These are phyloP conservation scores for Aureobasidium sp. DNA, from an alignment of 2,329 filamentous ascomycete genomes.

Conservation along the genomic window DNA sequence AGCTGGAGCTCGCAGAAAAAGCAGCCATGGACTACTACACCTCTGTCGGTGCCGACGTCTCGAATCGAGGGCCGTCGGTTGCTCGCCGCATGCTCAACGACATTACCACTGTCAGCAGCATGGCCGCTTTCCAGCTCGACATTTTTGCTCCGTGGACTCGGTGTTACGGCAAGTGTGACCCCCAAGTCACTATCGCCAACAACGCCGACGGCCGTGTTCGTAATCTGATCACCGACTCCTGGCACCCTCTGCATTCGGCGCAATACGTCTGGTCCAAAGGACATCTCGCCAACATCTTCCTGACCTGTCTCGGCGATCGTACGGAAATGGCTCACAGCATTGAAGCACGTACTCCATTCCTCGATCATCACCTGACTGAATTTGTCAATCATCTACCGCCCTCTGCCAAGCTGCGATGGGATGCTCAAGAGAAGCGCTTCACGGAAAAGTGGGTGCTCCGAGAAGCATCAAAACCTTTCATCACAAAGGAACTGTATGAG, in stretches of 20 bases:
- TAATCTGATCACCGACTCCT: slow-evolving; percentile 27
- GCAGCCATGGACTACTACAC: slow-evolving; percentile 25
- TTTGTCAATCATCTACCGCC: slow-evolving; percentile 35
- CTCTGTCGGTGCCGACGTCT: slow-evolving; percentile 25
- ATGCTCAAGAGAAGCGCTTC: slow-evolving; percentile 24
- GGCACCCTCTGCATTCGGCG: slow-evolving; percentile 38
- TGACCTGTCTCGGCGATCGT: slow-evolving; percentile 40
- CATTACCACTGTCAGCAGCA: slow-evolving; percentile 32
- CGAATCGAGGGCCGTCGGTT: slow-evolving; percentile 25
- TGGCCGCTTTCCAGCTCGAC: slow-evolving; percentile 31
- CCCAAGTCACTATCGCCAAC: slow-evolving; percentile 30
- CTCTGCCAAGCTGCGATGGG: slow-evolving; percentile 32
- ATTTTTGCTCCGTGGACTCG: slow-evolving; percentile 33
- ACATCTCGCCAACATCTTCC: slow-evolving; percentile 34
- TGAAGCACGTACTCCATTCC: slow-evolving; percentile 36
- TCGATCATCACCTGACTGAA: slow-evolving; percentile 35
- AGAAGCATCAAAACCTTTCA: slow-evolving; percentile 44
- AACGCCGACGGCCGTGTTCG: slow-evolving; percentile 28
- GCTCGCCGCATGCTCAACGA: slow-evolving; percentile 35
- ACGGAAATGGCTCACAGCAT: slow-evolving; percentile 40
- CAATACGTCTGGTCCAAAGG: slow-evolving; percentile 34
- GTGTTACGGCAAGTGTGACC: slow-evolving; percentile 26
- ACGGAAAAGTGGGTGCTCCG: slow-evolving; percentile 46
- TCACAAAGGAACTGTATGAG: slow-evolving; percentile 47
- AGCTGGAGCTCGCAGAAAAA: slow-evolving; percentile 23